Evolutionary conservation across 257 asterid genomes (phyloP), one percentile per base, ranked within the genome.

Genomic region (Datura wrightii): DNA sequence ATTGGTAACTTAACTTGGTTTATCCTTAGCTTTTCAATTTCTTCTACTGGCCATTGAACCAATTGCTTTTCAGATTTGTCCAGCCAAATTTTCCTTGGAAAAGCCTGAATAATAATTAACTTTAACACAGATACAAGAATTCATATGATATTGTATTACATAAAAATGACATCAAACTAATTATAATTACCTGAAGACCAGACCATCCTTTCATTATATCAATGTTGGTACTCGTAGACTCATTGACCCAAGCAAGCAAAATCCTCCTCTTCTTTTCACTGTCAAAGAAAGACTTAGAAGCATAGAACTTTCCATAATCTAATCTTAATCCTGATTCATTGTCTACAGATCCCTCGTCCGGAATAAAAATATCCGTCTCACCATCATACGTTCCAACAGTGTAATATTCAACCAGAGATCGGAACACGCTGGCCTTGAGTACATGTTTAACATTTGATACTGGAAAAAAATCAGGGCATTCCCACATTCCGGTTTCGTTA

Each of bases 241-340:
- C 92, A 9, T 88, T 90, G 9, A 86, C 71, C 93, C 93, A 90
- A 19, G 88, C 88, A 89, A 89, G 84, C 79, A 90, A 53, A 31
- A 89, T 84, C 24, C 93, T 87, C 60, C 92, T 81, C 10, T 85
- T 84, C 76, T 82, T 86, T 54, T 42, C 41, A 52, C 56, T 52
- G 16, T 52, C 56, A 52, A 10, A 52, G 56, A 52, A 52, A 52
- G 56, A 52, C 16, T 52, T 52, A 16, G 56, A 52, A 52, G 56
- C 56, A 52, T 52, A 52, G 16, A 11, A 52, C 16, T 52, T 52
- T 5, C 56, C 56, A 11, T 52, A 52, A 52, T 52, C 56, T 52
- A 52, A 52, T 52, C 56, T 52, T 11, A 52, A 52, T 52, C 56
- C 56, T 52, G 56, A 52, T 52, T 10, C 56, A 52, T 52, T 52